Base-by-base conservation (phyloP, 495 filamentous ascomycete genomes). In the Trichoderma erinaceum region DNA sequence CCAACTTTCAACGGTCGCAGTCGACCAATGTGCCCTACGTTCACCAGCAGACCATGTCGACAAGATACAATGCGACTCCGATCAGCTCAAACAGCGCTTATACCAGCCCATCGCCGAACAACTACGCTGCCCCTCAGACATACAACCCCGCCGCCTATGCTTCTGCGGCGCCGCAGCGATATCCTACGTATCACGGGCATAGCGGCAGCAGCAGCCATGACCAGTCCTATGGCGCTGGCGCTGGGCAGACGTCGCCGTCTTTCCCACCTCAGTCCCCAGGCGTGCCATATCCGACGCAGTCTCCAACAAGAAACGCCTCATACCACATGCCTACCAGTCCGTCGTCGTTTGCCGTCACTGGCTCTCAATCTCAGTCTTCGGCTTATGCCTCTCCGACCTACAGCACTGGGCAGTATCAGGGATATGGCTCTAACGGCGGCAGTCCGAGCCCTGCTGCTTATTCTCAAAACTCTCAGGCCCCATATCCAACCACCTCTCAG, bases 91-190 rank as follows among this genome's bases (percentile, higher is more conserved):
- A 13, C 56, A 67, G 64, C 41, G 65, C 73, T 27, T 69, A 77
- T 43, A 71, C 69, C 67, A 78, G 76, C 70, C 74, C 73, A 66
- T 75, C 73, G 15, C 75, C 75, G 41, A 72, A 74, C 1, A 79
- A 70, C 73, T 80, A 76, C 65, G 76, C 73, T 11, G 15, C 56
- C 12, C 82, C 79, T 66, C 76, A 76, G 65, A 78, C 82, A 8
- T 84, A 84, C 69, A 83, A 83, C 69, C 82, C 82, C 1, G 82
- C 82, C 29, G 81, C 81, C 25, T 84, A 83, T 75, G 80, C 82
- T 50, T 75, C 74, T 50, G 71, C 66, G 58, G 66, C 75, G 23
- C 79, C 80, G n/a, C 81, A 82, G 64, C 75, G 82, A 18, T 79
- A 81, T 64, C 71, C 79, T 7, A 80, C 81, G 0, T 76, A 81